Evolutionary conservation across 192 early-diverging fungal species (phyloP), one percentile per base, ranked within the genome.

Genomic region (Gaertneriomyces sp.): DNA sequence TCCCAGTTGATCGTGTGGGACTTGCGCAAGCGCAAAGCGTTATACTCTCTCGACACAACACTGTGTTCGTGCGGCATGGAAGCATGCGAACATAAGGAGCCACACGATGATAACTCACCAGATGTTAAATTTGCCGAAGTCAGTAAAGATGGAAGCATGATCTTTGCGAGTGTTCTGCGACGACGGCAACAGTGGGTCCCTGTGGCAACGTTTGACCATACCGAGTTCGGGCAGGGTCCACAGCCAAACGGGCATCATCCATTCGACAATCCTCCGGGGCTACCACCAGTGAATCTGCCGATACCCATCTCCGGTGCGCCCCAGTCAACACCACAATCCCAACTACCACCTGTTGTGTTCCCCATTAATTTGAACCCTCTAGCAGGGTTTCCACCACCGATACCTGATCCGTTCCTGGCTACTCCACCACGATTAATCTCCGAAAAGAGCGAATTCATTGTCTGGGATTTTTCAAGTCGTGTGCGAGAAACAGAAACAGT

Each of bases 111-210:
- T 25, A 70, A 45, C 41, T 38, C 57, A 39, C 44, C 50, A 14
- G 71, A 74, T 10, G 16, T 74, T 43, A 66, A 67, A 49, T 74
- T 72, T 45, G 73, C 70, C 19, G 73, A 74, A 46, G 46, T 74
- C 10, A 61, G 42, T 4, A 16, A 42, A 16, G 73, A 74, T 45
- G 70, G 73, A 6, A 54, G 33, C 20, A 68, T 56, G 53, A 46
- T 74, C 4, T 74, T 61, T 60, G 63, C 70, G 11, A 70, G 68
- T 39, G 68, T 70, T 16, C 9, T 59, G 20, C 41, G 63, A 66
- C 16, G 46, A 58, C 10, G 43, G 58, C 16, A 19, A 38, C 7
- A 19, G 38, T 61, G 58, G 7, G 44, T 19, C 10, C 11, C 53
- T 10, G 52, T 52, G 17, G 10, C 16, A 40, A 43, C 7, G 43